Evolutionary conservation across 2,329 filamentous ascomycete genomes (phyloP).

Genomic region (Proliferodiscus dingleyae): DNA sequence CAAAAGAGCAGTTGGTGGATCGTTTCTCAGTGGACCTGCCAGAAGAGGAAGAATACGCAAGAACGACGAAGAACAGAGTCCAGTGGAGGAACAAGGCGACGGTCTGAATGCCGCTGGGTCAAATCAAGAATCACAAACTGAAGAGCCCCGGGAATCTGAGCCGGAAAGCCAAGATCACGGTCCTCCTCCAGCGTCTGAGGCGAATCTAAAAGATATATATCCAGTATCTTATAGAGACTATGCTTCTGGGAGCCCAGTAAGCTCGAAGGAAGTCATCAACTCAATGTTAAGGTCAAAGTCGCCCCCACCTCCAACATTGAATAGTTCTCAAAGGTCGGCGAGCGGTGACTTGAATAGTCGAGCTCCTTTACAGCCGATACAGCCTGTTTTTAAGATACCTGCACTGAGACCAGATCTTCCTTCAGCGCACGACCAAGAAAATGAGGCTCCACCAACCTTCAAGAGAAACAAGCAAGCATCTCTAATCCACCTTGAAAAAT

Average conservation of each 20-base stretch:
- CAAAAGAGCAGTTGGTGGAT: conserved; percentile 70
- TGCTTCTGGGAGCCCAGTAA: conserved; percentile 37
- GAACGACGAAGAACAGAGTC: conserved; percentile 41
- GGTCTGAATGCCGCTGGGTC: conserved; percentile 27
- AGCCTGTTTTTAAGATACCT: conserved; percentile 55
- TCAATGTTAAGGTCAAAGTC: conserved; percentile 28
- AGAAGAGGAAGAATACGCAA: conserved; percentile 65
- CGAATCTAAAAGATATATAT: conserved; percentile 34
- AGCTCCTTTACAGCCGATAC: conserved; percentile 37
- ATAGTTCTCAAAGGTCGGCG: conserved; percentile 27
- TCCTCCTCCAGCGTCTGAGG: conserved; percentile 22
- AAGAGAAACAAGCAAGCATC: conserved; percentile 40
- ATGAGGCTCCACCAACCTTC: conserved; percentile 68
- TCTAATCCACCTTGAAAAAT: conserved; percentile 25
- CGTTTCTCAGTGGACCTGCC: conserved; percentile 75
- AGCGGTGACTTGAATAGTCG: conserved; percentile 36
- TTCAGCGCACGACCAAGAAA: conserved; percentile 74
- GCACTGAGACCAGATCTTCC: conserved; percentile 53
- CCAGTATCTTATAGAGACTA: conserved; percentile 25
- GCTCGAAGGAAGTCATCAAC: conserved; percentile 14
- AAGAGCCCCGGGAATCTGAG: conserved; percentile 22
- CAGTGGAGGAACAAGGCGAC: conserved; percentile 32
- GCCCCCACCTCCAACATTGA: conserved; percentile 25
- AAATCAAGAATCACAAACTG: conserved; percentile 29
- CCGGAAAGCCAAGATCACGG: conserved; percentile 26